Conservation (phyloP, 805 yeast species). For the Saturnispora zaruensis region DNA sequence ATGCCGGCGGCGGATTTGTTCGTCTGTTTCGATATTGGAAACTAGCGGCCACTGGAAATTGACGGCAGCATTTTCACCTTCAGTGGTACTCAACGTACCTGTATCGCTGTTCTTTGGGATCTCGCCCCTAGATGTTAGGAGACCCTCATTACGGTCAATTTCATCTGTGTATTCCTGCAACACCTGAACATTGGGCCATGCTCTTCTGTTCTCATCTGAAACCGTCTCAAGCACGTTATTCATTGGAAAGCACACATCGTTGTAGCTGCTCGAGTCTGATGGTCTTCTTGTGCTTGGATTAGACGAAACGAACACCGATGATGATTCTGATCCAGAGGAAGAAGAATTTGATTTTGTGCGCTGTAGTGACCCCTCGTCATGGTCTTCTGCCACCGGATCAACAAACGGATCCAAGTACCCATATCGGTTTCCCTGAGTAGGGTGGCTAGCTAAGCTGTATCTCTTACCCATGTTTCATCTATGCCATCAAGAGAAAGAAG, state of each 20-base stretch:
- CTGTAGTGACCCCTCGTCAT: background rate
- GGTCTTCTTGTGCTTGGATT: conserved; percentile 57
- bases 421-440: background rate
- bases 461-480: conserved; percentile 1
- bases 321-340: conserved; percentile 8
- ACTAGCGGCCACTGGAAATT: conserved; percentile 33
- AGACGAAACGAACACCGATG: conserved; percentile 33
- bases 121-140: conserved; percentile 10
- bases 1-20: conserved; percentile 1
- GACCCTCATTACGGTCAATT: conserved; percentile 28
- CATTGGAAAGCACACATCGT: conserved; percentile 88
- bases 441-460: background rate
- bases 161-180: conserved; percentile 79
- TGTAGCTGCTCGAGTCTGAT: conserved; percentile 64
- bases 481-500: background rate
- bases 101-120: conserved; percentile 7
- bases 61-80: conserved; percentile 21
- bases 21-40: conserved; percentile 22
- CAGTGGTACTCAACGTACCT: conserved; percentile 1
- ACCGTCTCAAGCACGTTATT: conserved; percentile 38
- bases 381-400: background rate
- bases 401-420: conserved; percentile 7
- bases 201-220: conserved; percentile 16
- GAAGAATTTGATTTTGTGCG: conserved; percentile 1
- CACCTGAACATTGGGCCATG: conserved; percentile 81